These are phyloP conservation scores for Aurantiochytrium sp. DNA, from an alignment of 108 stramenopile species.

Conservation along the genomic window DNA sequence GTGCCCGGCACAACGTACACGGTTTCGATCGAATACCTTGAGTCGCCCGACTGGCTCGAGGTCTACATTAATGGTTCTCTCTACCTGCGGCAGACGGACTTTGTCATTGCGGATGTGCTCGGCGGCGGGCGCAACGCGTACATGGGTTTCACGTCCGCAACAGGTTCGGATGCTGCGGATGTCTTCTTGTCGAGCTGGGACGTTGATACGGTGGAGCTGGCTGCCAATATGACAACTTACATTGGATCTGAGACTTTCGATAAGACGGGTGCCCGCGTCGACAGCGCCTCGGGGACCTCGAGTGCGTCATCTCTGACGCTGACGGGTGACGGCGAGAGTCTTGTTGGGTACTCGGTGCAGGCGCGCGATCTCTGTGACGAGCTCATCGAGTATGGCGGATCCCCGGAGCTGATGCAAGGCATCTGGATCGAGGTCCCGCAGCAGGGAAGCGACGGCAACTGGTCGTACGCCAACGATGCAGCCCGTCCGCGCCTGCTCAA, in stretches of 20 bases:
- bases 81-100: background rate
- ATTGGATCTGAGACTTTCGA: background rate
- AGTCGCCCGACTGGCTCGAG: background rate
- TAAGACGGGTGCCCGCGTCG: background rate
- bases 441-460: background rate
- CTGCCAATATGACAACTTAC: background rate
- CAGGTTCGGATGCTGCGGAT: background rate
- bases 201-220: background rate
- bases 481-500: background rate
- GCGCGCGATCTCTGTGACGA: background rate
- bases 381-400: background rate
- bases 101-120: background rate
- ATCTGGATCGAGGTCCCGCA: background rate
- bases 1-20: no score
- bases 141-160: background rate
- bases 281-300: background rate
- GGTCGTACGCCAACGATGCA: background rate
- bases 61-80: background rate
- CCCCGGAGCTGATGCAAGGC: background rate
- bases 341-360: background rate
- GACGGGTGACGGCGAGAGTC: background rate
- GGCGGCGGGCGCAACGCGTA: slow-evolving; percentile 13
- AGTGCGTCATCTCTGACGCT: background rate
- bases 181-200: background rate
- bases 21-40: background rate